Conservation (phyloP, 192 early-diverging fungal species). For the Coemansia sp. region DNA sequence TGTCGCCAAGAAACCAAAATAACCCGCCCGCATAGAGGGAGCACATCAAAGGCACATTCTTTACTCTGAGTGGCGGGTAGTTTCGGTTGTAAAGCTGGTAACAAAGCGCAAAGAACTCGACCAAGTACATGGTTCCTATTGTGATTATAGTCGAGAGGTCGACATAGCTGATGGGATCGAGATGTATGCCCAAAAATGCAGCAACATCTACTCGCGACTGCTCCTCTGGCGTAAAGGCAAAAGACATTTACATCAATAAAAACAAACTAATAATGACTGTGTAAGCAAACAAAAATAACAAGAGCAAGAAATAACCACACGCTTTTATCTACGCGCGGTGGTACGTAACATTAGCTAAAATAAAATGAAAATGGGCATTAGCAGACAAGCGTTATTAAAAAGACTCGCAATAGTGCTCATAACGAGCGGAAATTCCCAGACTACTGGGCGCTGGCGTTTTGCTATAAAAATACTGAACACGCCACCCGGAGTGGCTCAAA, state of each 20-base stretch:
- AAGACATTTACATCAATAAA: not conserved
- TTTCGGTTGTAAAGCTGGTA: constrained; percentile 11
- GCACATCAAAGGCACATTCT: constrained; percentile 7
- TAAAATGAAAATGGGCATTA: too few relatives aligned
- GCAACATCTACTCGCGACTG: constrained; percentile 2
- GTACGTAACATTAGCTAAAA: too few relatives aligned
- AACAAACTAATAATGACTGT: not conserved
- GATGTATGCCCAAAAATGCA: not conserved
- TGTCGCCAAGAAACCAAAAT: constrained; percentile 9
- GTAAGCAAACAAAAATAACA: not conserved
- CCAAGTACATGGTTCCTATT: not conserved
- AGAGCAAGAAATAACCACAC: not conserved
- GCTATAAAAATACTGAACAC: too few relatives aligned
- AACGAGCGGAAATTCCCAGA: too few relatives aligned
- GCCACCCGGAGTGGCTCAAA: too few relatives aligned
- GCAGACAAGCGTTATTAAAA: too few relatives aligned
- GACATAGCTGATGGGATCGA: constrained; percentile 13
- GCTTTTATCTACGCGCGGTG: too few relatives aligned
- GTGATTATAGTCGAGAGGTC: constrained; percentile 13
- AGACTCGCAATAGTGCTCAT: too few relatives aligned
- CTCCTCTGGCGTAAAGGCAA: constrained; percentile 6
- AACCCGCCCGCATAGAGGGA: not conserved
- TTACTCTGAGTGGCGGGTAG: constrained; percentile 15
- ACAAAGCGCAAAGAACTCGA: constrained; percentile 3
- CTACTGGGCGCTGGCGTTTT: too few relatives aligned